These are phyloP conservation scores for Stephanodiscus minutulus DNA, from an alignment of 108 stramenopile genomes.

Conservation along the genomic window DNA sequence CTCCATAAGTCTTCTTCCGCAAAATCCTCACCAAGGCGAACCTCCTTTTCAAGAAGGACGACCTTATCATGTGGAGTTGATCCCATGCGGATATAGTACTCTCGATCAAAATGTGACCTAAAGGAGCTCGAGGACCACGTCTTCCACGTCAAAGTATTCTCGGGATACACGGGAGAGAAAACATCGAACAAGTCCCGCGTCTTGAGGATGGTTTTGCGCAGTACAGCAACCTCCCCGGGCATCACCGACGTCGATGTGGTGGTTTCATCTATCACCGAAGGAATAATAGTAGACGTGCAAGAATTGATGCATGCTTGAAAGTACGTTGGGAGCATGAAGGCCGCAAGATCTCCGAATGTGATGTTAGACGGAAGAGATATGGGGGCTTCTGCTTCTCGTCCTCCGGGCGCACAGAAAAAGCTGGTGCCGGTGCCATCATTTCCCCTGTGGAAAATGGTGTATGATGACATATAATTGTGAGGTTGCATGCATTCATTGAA, in stretches of 20 bases:
- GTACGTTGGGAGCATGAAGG: conserved; percentile 35
- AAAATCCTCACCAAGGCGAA: too few species aligned
- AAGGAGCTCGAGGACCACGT: neutral
- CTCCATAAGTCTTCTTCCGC: conserved; percentile 30
- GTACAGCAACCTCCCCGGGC: conserved; percentile 25
- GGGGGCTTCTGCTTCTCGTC: too few species aligned
- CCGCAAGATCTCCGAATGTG: conserved; percentile 38
- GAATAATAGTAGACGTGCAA: conserved; percentile 33
- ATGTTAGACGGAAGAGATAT: conserved; percentile 10
- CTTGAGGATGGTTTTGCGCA: conserved; percentile 47
- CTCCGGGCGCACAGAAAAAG: too few species aligned
- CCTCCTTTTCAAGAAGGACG: too few species aligned
- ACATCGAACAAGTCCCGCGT: conserved; percentile 52
- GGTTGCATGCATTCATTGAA: too few species aligned
- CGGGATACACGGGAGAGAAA: conserved; percentile 40
- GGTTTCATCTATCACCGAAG: neutral
- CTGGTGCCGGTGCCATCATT: too few species aligned
- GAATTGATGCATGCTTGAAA: conserved; percentile 34
- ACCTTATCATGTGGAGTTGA: too few species aligned
- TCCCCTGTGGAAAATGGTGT: too few species aligned
- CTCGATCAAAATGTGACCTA: too few species aligned
- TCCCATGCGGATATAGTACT: too few species aligned
- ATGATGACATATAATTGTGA: neutral
- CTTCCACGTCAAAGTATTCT: neutral
- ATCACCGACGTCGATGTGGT: conserved; percentile 8